Evolutionary conservation across 139 green algal species (phyloP).

Genomic region (Auxenochlorella pyrenoidosa): DNA sequence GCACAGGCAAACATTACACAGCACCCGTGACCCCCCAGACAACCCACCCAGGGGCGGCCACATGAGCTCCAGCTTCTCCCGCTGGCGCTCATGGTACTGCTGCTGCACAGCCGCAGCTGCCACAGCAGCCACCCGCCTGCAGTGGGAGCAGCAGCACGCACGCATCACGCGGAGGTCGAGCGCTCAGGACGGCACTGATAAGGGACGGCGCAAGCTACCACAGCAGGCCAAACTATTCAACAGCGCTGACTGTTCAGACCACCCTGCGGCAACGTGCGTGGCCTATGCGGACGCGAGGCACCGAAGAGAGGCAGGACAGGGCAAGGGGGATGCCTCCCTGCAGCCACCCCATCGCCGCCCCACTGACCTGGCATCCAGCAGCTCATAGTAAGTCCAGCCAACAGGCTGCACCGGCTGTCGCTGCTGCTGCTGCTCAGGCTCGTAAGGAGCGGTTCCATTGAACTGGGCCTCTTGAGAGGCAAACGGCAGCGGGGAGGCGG

Average conservation of each 20-base stretch:
- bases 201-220: no score
- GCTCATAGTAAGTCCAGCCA: constrained; percentile 1
- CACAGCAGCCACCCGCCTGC: constrained; percentile 7
- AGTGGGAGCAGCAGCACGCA: background rate
- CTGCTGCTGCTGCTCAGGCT: background rate
- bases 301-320: background rate
- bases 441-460: background rate
- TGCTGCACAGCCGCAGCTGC: background rate
- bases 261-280: background rate
- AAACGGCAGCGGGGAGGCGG: background rate
- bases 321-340: no score
- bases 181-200: no score
- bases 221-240: no score
- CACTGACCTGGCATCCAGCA: constrained; percentile 27
- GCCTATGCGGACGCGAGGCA: background rate
- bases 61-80: constrained; percentile 16
- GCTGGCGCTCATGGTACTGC: background rate
- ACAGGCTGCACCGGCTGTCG: background rate
- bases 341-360: background rate
- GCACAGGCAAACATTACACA: background rate
- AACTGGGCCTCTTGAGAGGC: constrained; percentile 18
- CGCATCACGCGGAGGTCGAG: no score
- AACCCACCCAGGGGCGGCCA: constrained; percentile 27
- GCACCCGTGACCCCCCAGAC: no score
- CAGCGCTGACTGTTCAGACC: no score